Evolutionary conservation across 805 yeast genomes (phyloP), one percentile per base, ranked within the genome.

Genomic region (Saccharomyces kudriavzevii): DNA sequence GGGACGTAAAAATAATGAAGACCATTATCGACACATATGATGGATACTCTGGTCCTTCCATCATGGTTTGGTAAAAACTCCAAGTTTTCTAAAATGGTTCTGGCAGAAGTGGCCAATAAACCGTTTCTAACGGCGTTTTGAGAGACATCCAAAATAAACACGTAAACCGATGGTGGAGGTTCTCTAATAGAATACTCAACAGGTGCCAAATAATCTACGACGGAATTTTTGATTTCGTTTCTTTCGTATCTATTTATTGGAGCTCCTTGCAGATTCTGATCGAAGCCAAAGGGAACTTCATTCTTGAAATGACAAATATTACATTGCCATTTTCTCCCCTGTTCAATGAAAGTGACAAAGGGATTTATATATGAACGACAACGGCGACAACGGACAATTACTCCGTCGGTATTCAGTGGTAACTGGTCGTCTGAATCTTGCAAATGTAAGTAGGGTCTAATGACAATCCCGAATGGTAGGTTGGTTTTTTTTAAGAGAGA

Each of bases 341-440:
- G 82, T 62, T 87, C 89, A 35, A 83, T 75, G 64, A 91, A 84
- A 49, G 82, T 78, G 52, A 87, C 85, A 66, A 88, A 94, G 25
- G 98, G 97, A 68, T 94, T 92, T 75, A 94, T 85, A 74, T 94
- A 94, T 22, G 94, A 81, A 67, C 99, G 86, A 77, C 99, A 94
- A 68, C 99, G 89, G 67, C 97, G 89, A 77, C 99, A 94, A 72
- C 98, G 85, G 50, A 89, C 78, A 60, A 94, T 86, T 43, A 82
- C 70, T n/a, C 90, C 80, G 70, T 94, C 98, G 35, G 77, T 73
- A 45, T 88, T 85, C 31, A 87, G 81, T 1, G 95, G 90, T 29
- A 80, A 83, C 14, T 82, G 79, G 58, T 80, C 86, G 45, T 79
- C 82, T 6, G 77, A 79, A 62, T 88, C 88, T 50, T 80, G 83